phyloP scores from a whole-genome alignment of 208 protist genomes.

The Blastocrithidia nonstop region DNA sequence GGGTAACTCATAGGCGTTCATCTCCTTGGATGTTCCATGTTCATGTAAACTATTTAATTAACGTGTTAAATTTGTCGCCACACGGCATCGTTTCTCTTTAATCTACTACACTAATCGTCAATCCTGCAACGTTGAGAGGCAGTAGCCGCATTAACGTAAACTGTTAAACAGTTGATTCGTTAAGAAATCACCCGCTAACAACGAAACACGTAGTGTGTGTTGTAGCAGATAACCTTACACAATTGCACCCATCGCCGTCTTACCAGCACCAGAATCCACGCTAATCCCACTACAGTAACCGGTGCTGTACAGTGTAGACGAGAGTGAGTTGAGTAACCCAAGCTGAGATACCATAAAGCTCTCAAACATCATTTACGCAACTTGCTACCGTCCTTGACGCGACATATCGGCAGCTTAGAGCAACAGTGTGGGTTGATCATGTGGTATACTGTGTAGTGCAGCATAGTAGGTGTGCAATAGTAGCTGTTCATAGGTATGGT shows the following conservation, averaged over 20 bases:
- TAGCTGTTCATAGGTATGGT: constrained; percentile 65
- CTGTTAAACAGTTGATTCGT: constrained; percentile 53
- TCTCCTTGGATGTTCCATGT: too few relatives aligned
- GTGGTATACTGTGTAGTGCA: constrained; percentile 35
- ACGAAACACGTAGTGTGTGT: constrained; percentile 35
- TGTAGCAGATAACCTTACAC: constrained; percentile 90
- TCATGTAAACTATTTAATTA: too few relatives aligned
- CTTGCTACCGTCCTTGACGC: constrained; percentile 82
- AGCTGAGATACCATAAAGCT: constrained; percentile 88
- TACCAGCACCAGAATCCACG: constrained; percentile 97
- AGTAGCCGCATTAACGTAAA: constrained; percentile 61
- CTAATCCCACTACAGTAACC: constrained; percentile 96
- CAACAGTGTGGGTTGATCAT: constrained; percentile 76
- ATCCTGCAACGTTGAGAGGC: constrained; percentile 78
- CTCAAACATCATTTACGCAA: constrained; percentile 96
- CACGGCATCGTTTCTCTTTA: too few relatives aligned
- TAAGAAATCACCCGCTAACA: constrained; percentile 60
- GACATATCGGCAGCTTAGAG: constrained; percentile 95
- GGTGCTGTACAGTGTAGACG: constrained; percentile 95
- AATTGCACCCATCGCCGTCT: constrained; percentile 97
- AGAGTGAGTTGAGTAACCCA: constrained; percentile 86
- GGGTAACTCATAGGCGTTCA: too few relatives aligned
- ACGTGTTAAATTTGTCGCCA: too few relatives aligned
- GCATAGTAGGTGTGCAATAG: constrained; percentile 63
- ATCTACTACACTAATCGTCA: constrained; percentile 40